Evolutionary conservation across 805 yeast genomes (phyloP).

Genomic region (Zygoascus flipseniorum): DNA sequence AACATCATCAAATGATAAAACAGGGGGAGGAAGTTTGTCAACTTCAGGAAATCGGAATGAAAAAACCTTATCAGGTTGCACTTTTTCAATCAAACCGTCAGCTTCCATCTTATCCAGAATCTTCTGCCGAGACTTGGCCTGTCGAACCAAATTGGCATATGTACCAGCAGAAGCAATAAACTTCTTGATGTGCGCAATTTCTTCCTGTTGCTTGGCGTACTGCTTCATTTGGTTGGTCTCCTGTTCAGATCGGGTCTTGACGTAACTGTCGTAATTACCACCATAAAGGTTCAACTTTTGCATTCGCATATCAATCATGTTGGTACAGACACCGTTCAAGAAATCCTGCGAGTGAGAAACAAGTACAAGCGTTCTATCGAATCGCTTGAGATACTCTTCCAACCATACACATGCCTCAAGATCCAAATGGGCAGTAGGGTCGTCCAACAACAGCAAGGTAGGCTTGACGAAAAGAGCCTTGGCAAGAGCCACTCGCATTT

Average conservation of each 20-base stretch:
- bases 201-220: conserved; percentile 96
- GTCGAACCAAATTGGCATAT: conserved; percentile 95
- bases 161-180: conserved; percentile 99
- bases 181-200: conserved; percentile 95
- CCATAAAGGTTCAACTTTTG: conserved; percentile 71
- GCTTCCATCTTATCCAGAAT: conserved; percentile 99
- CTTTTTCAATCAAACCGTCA: conserved; percentile 87
- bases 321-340: conserved; percentile 96
- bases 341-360: conserved; percentile 99
- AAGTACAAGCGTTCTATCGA: conserved; percentile 85
- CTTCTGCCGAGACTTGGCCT: conserved; percentile 98
- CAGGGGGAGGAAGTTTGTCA: conserved; percentile 98
- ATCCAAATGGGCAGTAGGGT: conserved; percentile 99
- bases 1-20: conserved; percentile 90
- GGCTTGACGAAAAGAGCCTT: conserved; percentile 98
- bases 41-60: conserved; percentile 91
- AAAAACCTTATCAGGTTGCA: conserved; percentile 86
- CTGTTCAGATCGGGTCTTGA: conserved; percentile 86
- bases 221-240: conserved; percentile 98
- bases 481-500: conserved; percentile 98
- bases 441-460: conserved; percentile 86
- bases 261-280: conserved; percentile 97
- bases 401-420: conserved; percentile 99
- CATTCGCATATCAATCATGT: conserved; percentile 96
- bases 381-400: conserved; percentile 93